Percentiles rank a stretch among this genome's conserved stretches.
Conservation (phyloP, 2,329 filamentous ascomycete species). For the Beauveria australis region DNA sequence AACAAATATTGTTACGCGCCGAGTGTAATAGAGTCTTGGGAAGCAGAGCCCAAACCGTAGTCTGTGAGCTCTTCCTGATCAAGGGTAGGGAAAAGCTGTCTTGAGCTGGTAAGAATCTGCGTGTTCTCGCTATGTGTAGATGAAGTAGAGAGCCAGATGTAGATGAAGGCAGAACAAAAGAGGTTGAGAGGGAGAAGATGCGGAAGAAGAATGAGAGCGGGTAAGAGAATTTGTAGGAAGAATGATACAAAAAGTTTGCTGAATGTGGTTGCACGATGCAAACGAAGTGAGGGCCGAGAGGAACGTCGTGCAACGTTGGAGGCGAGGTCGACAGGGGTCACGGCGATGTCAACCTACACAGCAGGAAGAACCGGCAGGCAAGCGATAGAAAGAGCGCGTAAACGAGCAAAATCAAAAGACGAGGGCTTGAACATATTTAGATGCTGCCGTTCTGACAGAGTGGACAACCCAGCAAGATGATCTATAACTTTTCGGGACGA, state of each 20-base stretch:
- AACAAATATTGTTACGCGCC: not conserved
- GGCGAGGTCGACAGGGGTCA: not conserved
- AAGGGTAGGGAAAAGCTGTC: too few species aligned
- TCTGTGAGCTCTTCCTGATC: too few species aligned
- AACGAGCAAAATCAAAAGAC: not conserved
- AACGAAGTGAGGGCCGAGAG: conserved; percentile 3
- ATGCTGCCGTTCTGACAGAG: too few species aligned
- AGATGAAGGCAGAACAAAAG: not conserved
- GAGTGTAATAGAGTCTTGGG: too few species aligned
- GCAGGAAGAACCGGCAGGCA: not conserved
- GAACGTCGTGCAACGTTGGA: not conserved
- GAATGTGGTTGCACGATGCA: conserved; percentile 7
- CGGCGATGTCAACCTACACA: not conserved
- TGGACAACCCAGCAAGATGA: too few species aligned
- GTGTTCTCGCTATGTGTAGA: not conserved
- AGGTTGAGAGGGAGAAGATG: not conserved
- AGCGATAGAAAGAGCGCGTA: not conserved
- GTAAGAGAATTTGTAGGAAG: not conserved
- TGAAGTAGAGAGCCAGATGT: not conserved
- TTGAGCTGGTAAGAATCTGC: too few species aligned
- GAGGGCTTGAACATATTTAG: too few species aligned
- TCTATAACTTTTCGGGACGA: too few species aligned
- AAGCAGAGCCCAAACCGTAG: not conserved
- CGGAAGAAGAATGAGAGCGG: not conserved
- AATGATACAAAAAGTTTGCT: conserved; percentile 2